Conservation (phyloP, 495 filamentous ascomycete genomes). For the Penicillium cosmopolitanum region DNA sequence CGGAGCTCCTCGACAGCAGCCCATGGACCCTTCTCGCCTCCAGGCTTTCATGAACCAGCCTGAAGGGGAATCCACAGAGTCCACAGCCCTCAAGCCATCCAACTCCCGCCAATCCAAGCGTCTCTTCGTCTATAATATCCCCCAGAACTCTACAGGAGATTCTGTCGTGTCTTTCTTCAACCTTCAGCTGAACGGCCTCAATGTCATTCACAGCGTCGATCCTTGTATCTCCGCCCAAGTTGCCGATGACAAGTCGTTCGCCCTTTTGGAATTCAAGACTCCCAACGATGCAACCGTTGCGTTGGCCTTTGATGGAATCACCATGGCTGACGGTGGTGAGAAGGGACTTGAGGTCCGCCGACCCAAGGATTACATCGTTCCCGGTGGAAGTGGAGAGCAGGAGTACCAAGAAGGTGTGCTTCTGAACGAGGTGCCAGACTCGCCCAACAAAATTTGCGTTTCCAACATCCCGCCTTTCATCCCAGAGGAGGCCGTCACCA, state of each 20-base stretch:
- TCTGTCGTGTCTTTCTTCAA: constrained; percentile 86
- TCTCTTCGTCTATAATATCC: constrained; percentile 83
- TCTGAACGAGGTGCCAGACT: constrained; percentile 82
- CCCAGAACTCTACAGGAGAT: constrained; percentile 69
- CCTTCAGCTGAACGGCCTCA: constrained; percentile 89
- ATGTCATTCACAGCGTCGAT: constrained; percentile 81
- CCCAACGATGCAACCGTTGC: constrained; percentile 88
- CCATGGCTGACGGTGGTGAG: constrained; percentile 72
- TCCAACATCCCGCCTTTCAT: constrained; percentile 87
- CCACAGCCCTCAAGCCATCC: constrained; percentile 80
- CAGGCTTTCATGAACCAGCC: constrained; percentile 96
- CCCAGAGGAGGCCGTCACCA: constrained; percentile 85
- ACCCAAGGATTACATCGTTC: constrained; percentile 98
- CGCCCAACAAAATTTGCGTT: constrained; percentile 92
- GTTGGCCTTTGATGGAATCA: constrained; percentile 84
- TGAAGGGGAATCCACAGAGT: constrained; percentile 66
- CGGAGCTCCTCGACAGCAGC: constrained; percentile 91
- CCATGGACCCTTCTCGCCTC: constrained; percentile 92
- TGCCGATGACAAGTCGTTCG: constrained; percentile 75
- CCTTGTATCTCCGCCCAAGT: constrained; percentile 86
- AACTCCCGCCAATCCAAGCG: constrained; percentile 94
- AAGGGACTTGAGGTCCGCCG: constrained; percentile 80
- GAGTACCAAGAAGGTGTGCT: constrained; percentile 78
- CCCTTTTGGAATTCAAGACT: constrained; percentile 88
- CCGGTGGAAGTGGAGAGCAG: constrained; percentile 73